Base-by-base conservation (phyloP, 495 filamentous ascomycete genomes). In the Talaromyces borbonicus region DNA sequence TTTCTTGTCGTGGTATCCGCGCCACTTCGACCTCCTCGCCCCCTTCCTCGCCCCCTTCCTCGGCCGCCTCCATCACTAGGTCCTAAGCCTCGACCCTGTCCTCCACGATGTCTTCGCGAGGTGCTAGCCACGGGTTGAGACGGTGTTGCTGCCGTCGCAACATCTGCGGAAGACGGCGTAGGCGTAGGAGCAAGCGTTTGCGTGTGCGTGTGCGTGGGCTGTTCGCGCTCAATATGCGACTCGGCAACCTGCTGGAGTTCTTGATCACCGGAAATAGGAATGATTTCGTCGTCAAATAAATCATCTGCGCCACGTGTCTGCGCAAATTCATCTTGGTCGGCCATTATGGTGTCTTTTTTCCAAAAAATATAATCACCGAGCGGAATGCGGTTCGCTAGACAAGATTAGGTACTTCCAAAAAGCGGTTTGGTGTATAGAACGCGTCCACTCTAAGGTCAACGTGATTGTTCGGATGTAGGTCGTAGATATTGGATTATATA, bases 261-360 rank as follows among this genome's bases (percentile, higher is more conserved):
- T 30, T 58, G 60, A 44, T 64, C 62, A 2, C 57, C 57, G 2
- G 72, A 43, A 23, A 83, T 62, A 4, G 83, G 81, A 26, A 78
- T 78, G 51, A 85, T 82, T 53, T 85, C 83, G 54, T 86, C 82
- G 51, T 81, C 78, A 53, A 84, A 84, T 12, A 85, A 61, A 57
- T 85, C 80, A 50, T 87, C 81, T 12, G 72, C 73, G 8, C 69
- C 71, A 23, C 81, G 69, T 0, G 81, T 82, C 53, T 84, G 83
- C 14, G 80, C 80, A 51, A 84, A 84, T 46, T 67, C 63, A 49
- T 72, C 22, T 38, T 38, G 35, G 7, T 38, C 35, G 8, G 35
- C 35, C 35, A 38, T 38, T n/a, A n/a, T n/a, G n/a, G n/a, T n/a
- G n/a, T n/a, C n/a, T n/a, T n/a, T n/a, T 20, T 36, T 38, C 20